Conservation (phyloP, 2,329 filamentous ascomycete genomes). For the Ophiostoma pallidulum region DNA sequence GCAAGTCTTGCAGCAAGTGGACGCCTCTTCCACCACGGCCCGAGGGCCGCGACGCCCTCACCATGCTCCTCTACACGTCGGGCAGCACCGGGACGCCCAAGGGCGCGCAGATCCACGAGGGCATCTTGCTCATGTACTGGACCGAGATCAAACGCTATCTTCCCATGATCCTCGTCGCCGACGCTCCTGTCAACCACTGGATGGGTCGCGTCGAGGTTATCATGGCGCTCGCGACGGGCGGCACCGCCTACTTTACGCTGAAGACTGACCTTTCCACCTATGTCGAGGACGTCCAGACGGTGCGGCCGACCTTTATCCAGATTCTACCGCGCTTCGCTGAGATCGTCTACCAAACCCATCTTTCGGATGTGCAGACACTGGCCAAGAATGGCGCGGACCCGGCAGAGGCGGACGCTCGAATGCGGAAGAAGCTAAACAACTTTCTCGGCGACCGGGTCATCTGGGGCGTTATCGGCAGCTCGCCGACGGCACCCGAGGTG, state of each 20-base stretch:
- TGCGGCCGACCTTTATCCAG: not conserved
- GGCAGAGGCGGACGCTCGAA: not conserved
- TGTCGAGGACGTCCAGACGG: slow-evolving; percentile 5
- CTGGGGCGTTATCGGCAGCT: slow-evolving; percentile 1
- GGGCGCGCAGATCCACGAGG: too few species aligned
- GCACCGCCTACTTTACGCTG: not conserved
- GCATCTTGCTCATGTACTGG: slow-evolving; percentile 3
- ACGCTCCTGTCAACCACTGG: slow-evolving; percentile 1
- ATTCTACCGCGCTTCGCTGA: slow-evolving; percentile 2
- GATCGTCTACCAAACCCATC: slow-evolving; percentile 1
- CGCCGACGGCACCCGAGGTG: not conserved
- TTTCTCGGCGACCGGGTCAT: slow-evolving; percentile 1
- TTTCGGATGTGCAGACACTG: not conserved
- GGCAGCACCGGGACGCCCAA: too few species aligned
- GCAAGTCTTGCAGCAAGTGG: too few species aligned
- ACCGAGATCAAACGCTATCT: not conserved
- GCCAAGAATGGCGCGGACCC: too few species aligned
- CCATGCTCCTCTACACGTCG: too few species aligned
- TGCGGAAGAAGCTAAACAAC: slow-evolving; percentile 1
- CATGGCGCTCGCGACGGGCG: not conserved
- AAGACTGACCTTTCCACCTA: slow-evolving; percentile 3
- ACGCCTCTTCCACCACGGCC: too few species aligned
- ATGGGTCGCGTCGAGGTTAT: slow-evolving; percentile 4
- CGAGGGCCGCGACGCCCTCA: too few species aligned
- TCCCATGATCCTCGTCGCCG: not conserved